Evolutionary conservation across 805 yeast species (phyloP), one percentile per base, ranked within the genome.

Genomic region (Candida cerambycidarum): DNA sequence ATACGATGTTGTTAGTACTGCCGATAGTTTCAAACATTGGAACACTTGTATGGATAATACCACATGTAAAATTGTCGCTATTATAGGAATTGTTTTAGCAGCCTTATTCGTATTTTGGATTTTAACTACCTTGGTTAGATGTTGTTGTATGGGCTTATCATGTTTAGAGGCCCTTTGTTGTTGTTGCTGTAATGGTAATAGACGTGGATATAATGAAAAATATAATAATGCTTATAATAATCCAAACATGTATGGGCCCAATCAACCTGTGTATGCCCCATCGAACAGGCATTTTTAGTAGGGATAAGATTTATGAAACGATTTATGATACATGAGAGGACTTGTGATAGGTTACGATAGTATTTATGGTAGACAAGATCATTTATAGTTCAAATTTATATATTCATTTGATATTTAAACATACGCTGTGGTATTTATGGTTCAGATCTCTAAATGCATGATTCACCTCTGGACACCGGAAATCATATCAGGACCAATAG

Each of bases 31-130:
- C 68, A 77, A 70, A 55, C 51, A 59, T 41, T 86, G 95, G 93
- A 79, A 82, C 56, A 77, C 86, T 2, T 87, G 95, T 63, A 85
- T 85, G 92, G 83, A 75, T 55, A 83, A 85, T 60, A 80, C 65
- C 34, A 71, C 81, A 36, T 87, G 95, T 62, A 87, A 86, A 56
- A 78, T 85, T 44, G 77, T 83, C 15, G 90, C 86, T 3, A 85
- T 86, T 33, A 86, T 85, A 11, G 83, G 85, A 2, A 82, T 85
- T 3, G 78, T 69, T 0, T 54, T 87, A 10, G 92, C 82, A 0
- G 69, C 58, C 0, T 51, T 86, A 2, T 45, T 84, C 0, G 63
- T 59, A 0, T 39, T 84, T 5, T 82, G 89, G 85, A 44, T 84
- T 3, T 14, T 83, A 1, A 67, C 76, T 11, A 74, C 79, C 0